These are phyloP conservation scores for Oxyria digyna DNA, from an alignment of 148 eudicot species.

Conservation along the genomic window DNA sequence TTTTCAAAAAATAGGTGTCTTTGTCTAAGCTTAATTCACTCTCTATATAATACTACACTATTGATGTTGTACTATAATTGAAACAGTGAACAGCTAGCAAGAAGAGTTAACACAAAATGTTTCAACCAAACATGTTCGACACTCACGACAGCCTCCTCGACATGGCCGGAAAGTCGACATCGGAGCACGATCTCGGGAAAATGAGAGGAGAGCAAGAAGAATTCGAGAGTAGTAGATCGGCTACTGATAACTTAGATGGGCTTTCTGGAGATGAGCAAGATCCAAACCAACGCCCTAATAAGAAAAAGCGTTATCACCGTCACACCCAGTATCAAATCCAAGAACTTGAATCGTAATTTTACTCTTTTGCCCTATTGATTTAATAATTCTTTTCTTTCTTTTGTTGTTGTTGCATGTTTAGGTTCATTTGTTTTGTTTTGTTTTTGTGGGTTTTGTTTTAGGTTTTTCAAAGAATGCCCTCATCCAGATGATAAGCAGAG, in stretches of 20 bases:
- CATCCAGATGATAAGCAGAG: constrained; percentile 99
- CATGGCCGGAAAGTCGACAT: constrained; percentile 29
- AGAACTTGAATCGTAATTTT: constrained; percentile 76
- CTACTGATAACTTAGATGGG: constrained; percentile 17
- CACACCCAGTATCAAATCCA: constrained; percentile 95
- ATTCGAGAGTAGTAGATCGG: constrained; percentile 17
- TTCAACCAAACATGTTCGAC: constrained; percentile 64
- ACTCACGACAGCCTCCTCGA: constrained; percentile 51
- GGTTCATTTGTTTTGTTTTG: neutral
- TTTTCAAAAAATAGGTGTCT: neutral
- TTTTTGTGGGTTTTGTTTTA: neutral
- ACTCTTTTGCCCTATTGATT: neutral
- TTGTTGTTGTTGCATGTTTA: neutral
- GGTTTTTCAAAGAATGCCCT: constrained; percentile 95
- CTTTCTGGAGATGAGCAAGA: constrained; percentile 22
- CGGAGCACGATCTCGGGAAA: constrained; percentile 48
- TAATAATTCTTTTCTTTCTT: neutral
- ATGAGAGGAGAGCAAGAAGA: constrained; percentile 21
- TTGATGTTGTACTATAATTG: neutral
- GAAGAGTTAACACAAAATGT: constrained; percentile 23
- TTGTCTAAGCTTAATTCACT: neutral
- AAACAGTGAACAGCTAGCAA: constrained; percentile 5
- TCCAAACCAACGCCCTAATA: constrained; percentile 8
- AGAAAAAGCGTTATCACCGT: constrained; percentile 59
- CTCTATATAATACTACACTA: neutral